Percentiles rank a stretch among this genome's conserved stretches.
These are phyloP conservation scores for Talaromyces atroroseus DNA, from an alignment of 2,329 filamentous ascomycete species.

Conservation along the genomic window DNA sequence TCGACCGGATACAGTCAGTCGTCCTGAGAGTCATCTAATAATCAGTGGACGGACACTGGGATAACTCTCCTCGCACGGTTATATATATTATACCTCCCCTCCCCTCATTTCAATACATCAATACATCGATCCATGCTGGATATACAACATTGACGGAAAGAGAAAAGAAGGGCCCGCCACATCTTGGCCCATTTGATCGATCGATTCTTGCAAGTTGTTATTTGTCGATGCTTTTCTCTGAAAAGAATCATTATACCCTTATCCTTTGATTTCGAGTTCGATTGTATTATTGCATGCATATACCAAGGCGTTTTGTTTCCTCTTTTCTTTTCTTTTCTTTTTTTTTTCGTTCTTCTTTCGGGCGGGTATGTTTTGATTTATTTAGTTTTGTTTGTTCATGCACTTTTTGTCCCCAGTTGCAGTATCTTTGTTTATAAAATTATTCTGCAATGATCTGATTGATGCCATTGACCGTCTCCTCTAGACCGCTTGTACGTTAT, in stretches of 20 bases:
- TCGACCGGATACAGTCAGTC: constrained; percentile 28
- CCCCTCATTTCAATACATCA: not conserved
- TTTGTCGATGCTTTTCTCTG: not conserved
- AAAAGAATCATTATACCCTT: constrained; percentile 14
- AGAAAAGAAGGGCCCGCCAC: not conserved
- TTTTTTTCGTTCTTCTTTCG: not conserved
- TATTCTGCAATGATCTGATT: not conserved
- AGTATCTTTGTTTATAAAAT: not conserved
- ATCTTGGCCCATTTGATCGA: not conserved
- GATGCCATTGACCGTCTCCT: constrained; percentile 12
- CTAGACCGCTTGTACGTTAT: constrained; percentile 22
- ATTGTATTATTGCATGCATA: constrained; percentile 16
- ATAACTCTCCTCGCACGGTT: constrained; percentile 17
- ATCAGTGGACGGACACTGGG: constrained; percentile 36
- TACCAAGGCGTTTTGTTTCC: constrained; percentile 7
- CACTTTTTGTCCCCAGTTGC: not conserved
- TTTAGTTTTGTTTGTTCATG: constrained; percentile 5
- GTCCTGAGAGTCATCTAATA: constrained; percentile 36
- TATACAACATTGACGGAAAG: not conserved
- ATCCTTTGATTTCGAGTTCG: constrained; percentile 4
- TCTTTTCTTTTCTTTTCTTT: not conserved
- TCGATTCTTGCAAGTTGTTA: not conserved
- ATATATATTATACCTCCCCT: not conserved
- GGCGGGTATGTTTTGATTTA: constrained; percentile 15
- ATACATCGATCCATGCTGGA: not conserved